Evolutionary conservation across 2,329 filamentous ascomycete species (phyloP).

Genomic region (Sporothrix schenckii): DNA sequence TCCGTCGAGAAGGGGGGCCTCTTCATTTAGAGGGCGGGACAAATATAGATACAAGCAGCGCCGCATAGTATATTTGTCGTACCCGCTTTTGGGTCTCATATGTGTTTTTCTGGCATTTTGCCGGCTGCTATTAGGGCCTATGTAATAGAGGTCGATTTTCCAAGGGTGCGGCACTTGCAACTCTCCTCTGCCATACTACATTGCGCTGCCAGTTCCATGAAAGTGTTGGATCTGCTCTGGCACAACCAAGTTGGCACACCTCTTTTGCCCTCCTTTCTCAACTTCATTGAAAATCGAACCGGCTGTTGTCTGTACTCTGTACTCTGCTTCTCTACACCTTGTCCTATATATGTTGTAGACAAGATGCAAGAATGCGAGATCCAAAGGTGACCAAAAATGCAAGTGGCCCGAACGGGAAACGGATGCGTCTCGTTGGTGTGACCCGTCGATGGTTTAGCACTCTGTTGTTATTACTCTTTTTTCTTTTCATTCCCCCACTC

Average conservation of each 20-base stretch:
- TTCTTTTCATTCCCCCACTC: background rate
- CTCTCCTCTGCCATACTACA: background rate
- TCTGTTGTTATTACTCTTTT: background rate
- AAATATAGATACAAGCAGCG: conserved; percentile 1
- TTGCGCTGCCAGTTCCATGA: background rate
- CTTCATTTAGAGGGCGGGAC: conserved; percentile 1
- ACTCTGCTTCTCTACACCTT: too few relatives aligned
- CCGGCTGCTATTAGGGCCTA: background rate
- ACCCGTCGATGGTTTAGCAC: background rate
- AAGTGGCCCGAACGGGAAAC: background rate
- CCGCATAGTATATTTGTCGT: conserved; percentile 3
- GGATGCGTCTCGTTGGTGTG: background rate
- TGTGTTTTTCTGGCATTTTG: background rate
- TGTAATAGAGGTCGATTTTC: too few relatives aligned
- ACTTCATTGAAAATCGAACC: background rate
- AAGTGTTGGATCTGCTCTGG: background rate
- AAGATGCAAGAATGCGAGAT: background rate
- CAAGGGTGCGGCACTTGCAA: background rate
- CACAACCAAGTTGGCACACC: background rate
- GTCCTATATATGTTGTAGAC: background rate
- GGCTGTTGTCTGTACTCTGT: background rate
- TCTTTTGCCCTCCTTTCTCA: background rate
- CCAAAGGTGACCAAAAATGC: background rate
- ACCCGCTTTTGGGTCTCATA: conserved; percentile 8
- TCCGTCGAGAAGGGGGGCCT: background rate